These are phyloP conservation scores for Ceratocystis albifundus DNA, from an alignment of 2,329 filamentous ascomycete genomes.

Conservation along the genomic window DNA sequence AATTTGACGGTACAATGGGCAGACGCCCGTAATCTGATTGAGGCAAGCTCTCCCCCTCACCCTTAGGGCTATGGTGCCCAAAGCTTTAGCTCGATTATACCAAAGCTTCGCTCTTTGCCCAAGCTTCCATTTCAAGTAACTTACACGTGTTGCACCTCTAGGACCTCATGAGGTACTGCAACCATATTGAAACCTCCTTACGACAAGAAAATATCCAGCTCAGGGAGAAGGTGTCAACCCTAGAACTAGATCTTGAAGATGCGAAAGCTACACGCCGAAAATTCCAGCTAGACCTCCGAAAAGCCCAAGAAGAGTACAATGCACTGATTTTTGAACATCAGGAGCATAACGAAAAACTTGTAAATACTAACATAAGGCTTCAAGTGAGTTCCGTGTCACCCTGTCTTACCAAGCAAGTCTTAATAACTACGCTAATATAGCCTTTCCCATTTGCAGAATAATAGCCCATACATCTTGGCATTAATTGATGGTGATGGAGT, in stretches of 20 bases:
- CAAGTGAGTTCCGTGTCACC: not conserved
- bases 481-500: conserved; percentile 54
- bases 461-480: conserved; percentile 48
- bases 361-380: not conserved
- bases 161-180: conserved; percentile 39
- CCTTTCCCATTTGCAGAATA: conserved; percentile 31
- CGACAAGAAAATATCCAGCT: conserved; percentile 37
- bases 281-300: conserved; percentile 12
- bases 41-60: not conserved
- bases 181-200: conserved; percentile 36
- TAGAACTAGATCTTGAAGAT: conserved; percentile 12
- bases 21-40: conserved; percentile 10
- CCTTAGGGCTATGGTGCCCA: not conserved
- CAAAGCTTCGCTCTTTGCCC: not conserved
- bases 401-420: not conserved
- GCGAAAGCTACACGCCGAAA: conserved; percentile 24
- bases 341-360: not conserved
- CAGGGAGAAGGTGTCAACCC: conserved; percentile 24
- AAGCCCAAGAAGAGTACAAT: conserved; percentile 13
- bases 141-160: conserved; percentile 25
- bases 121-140: not conserved
- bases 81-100: not conserved
- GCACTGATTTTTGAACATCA: not conserved
- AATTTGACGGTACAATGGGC: not conserved
- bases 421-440: not conserved